Evolutionary conservation across 441 rosid genomes (phyloP).

Genomic region (Populus hybrid): DNA sequence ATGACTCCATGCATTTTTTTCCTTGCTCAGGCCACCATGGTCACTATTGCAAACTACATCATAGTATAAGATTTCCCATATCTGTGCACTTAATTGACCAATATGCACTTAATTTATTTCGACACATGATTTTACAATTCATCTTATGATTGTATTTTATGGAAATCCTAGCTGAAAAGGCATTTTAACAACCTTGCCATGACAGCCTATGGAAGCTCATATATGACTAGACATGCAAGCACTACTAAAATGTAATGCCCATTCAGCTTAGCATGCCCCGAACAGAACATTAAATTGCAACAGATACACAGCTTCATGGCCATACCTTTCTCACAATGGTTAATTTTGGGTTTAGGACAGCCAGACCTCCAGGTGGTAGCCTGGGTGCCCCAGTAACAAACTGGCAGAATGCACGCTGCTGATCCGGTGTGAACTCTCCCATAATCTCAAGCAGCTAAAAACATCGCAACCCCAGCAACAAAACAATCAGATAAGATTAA

Average conservation of each 20-base stretch:
- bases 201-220: neutral
- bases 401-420: constrained; percentile 96
- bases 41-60: neutral
- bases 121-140: neutral
- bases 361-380: constrained; percentile 98
- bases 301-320: neutral
- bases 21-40: neutral
- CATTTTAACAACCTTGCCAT: neutral
- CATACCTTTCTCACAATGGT: constrained; percentile 98
- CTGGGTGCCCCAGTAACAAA: constrained; percentile 99
- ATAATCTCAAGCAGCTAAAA: constrained; percentile 87
- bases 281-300: neutral
- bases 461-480: constrained; percentile 13
- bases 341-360: constrained; percentile 91
- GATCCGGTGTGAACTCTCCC: constrained; percentile 98
- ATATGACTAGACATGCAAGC: neutral
- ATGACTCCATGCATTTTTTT: neutral
- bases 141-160: neutral
- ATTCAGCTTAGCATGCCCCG: neutral
- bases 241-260: neutral
- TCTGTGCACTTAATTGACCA: neutral
- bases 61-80: neutral
- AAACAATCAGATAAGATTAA: neutral
- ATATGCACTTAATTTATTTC: neutral
- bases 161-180: neutral